phyloP scores from a whole-genome alignment of 1,139 yeast species.

The Scheffersomyces quercinus region DNA sequence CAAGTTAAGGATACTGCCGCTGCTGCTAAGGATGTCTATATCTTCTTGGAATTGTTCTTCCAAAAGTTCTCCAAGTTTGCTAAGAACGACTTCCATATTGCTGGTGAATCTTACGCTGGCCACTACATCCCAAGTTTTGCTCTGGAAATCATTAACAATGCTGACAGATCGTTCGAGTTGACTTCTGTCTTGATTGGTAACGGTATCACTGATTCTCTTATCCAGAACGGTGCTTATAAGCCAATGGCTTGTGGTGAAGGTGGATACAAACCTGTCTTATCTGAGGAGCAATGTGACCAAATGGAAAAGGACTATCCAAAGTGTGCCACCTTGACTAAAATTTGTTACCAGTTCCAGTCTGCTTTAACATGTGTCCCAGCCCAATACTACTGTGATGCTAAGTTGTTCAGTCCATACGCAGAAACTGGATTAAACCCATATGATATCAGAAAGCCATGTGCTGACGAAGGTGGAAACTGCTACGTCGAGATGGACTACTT shows the following conservation, averaged over 20 bases:
- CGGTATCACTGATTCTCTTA: conserved; percentile 76
- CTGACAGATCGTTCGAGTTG: conserved; percentile 66
- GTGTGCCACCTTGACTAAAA: conserved; percentile 51
- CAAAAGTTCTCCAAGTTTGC: conserved; percentile 67
- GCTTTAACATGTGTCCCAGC: conserved; percentile 59
- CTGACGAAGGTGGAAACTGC: conserved; percentile 51
- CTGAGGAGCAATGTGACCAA: conserved; percentile 59
- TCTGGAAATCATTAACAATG: conserved; percentile 63
- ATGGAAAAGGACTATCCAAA: conserved; percentile 55
- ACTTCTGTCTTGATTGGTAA: conserved; percentile 78
- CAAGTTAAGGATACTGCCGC: conserved; percentile 61
- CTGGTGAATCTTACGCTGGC: conserved; percentile 90
- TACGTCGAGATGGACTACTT: conserved; percentile 58
- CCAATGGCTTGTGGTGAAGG: conserved; percentile 89
- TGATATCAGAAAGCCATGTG: conserved; percentile 66
- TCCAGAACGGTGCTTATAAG: conserved; percentile 67
- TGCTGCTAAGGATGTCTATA: conserved; percentile 79
- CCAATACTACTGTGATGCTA: conserved; percentile 34
- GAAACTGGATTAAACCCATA: conserved; percentile 67
- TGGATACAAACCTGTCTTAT: conserved; percentile 67
- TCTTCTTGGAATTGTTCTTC: conserved; percentile 75
- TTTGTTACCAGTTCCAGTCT: conserved; percentile 53
- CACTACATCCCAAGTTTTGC: conserved; percentile 84
- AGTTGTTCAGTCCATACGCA: conserved; percentile 51
- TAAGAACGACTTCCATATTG: conserved; percentile 68